phyloP scores from a whole-genome alignment of 2,329 filamentous ascomycete genomes.

The Diaporthe eres region DNA sequence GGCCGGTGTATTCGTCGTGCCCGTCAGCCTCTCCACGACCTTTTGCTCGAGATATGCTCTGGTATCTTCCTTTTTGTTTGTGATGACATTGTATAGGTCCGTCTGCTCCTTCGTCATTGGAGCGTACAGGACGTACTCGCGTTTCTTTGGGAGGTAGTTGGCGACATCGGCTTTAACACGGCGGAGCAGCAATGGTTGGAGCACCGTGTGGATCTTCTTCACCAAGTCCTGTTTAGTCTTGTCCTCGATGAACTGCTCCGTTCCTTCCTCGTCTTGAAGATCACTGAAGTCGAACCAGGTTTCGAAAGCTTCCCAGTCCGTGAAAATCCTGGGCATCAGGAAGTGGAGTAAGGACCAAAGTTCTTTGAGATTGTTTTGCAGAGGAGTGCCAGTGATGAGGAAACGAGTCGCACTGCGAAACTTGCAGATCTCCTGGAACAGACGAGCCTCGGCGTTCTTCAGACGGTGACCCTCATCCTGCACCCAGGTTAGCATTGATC shows the following conservation, averaged over 20 bases:
- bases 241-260: slow-evolving; percentile 84
- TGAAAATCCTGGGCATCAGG: slow-evolving; percentile 91
- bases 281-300: slow-evolving; percentile 98
- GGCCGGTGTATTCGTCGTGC: slow-evolving; percentile 61
- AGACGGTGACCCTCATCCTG: slow-evolving; percentile 95
- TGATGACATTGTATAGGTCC: slow-evolving; percentile 82
- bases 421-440: slow-evolving; percentile 89
- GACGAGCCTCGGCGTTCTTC: slow-evolving; percentile 94
- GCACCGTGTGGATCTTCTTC: slow-evolving; percentile 90
- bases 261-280: slow-evolving; percentile 84
- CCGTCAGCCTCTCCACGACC: slow-evolving; percentile 75
- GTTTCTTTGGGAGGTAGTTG: slow-evolving; percentile 91
- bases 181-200: slow-evolving; percentile 91
- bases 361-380: slow-evolving; percentile 96
- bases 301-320: slow-evolving; percentile 92
- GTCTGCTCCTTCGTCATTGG: slow-evolving; percentile 93
- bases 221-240: slow-evolving; percentile 83
- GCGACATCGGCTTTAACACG: slow-evolving; percentile 96
- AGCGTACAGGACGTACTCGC: slow-evolving; percentile 95
- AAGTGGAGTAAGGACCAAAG: slow-evolving; percentile 97
- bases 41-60: slow-evolving; percentile 88
- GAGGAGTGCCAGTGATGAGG: slow-evolving; percentile 92
- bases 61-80: slow-evolving; percentile 69
- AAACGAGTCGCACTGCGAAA: slow-evolving; percentile 93
- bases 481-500: no score